phyloP scores from a whole-genome alignment of 305 asterid genomes.

The Fraxinus latifolia region DNA sequence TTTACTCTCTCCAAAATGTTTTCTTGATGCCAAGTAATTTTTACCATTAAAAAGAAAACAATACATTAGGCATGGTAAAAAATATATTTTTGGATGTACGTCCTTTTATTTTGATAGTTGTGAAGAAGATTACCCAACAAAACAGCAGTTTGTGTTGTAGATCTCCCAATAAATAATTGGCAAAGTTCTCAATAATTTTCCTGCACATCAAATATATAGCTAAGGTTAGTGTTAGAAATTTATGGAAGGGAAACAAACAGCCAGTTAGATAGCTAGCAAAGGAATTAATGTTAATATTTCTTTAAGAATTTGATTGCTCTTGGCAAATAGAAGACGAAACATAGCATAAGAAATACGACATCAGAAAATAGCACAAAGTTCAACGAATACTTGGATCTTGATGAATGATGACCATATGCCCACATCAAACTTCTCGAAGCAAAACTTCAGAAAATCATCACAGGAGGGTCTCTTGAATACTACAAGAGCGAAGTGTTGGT shows the following conservation, averaged over 20 bases:
- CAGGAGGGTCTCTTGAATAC: slow-evolving; percentile 89
- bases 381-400: slow-evolving; percentile 65
- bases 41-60: neutral
- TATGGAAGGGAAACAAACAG: slow-evolving; percentile 13
- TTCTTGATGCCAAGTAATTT: neutral
- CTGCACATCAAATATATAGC: slow-evolving; percentile 42
- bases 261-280: neutral
- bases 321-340: neutral
- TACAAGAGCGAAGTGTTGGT: slow-evolving; percentile 32
- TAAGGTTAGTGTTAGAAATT: slow-evolving; percentile 24
- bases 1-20: neutral
- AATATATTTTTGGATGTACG: neutral
- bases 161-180: slow-evolving; percentile 67
- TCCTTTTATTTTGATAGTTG: neutral
- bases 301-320: neutral
- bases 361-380: neutral
- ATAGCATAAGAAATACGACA: neutral
- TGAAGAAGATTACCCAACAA: slow-evolving; percentile 67
- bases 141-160: slow-evolving; percentile 52
- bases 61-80: neutral
- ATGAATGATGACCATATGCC: slow-evolving; percentile 90
- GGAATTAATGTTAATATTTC: neutral
- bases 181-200: slow-evolving; percentile 55
- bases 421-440: slow-evolving; percentile 72
- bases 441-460: slow-evolving; percentile 73